A percentile compares a stretch with the other conserved stretches of the same genome.
Conservation (phyloP, 75 land plant genomes). For the Larix kaempferi region DNA sequence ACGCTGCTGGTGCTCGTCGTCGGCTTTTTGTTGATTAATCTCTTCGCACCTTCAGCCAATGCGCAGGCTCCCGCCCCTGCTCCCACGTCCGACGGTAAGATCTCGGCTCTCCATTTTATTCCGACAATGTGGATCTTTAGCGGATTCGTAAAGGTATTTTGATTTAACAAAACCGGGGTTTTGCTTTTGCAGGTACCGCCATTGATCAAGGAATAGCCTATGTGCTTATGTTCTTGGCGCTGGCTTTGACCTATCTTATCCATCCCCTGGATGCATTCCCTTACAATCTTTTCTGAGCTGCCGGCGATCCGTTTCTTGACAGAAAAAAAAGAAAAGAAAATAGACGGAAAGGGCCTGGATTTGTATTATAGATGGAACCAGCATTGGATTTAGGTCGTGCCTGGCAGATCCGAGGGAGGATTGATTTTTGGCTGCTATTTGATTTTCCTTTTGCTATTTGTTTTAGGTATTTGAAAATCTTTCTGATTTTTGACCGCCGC, state of each 20-base stretch:
- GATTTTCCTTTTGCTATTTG: too few species aligned
- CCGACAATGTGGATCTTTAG: background rate
- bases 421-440: too few species aligned
- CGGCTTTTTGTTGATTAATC: background rate
- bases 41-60: constrained; percentile 11
- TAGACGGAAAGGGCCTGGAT: too few species aligned
- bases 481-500: too few species aligned
- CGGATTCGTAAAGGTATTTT: too few species aligned
- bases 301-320: too few species aligned
- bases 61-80: constrained; percentile 35
- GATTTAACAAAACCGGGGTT: too few species aligned
- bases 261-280: constrained; percentile 54
- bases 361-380: too few species aligned
- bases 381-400: too few species aligned
- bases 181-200: constrained; percentile 28
- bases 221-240: constrained; percentile 46
- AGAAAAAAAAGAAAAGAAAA: too few species aligned
- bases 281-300: constrained; percentile 1
- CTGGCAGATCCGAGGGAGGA: too few species aligned
- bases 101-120: background rate
- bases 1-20: background rate
- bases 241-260: constrained; percentile 61
- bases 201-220: constrained; percentile 70
- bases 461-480: too few species aligned
- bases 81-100: constrained; percentile 33